A percentile compares a stretch with the other conserved stretches of the same genome.
Evolutionary conservation across 1,284 basidiomycete species (phyloP).

Genomic region (Neonothopanus nambi): DNA sequence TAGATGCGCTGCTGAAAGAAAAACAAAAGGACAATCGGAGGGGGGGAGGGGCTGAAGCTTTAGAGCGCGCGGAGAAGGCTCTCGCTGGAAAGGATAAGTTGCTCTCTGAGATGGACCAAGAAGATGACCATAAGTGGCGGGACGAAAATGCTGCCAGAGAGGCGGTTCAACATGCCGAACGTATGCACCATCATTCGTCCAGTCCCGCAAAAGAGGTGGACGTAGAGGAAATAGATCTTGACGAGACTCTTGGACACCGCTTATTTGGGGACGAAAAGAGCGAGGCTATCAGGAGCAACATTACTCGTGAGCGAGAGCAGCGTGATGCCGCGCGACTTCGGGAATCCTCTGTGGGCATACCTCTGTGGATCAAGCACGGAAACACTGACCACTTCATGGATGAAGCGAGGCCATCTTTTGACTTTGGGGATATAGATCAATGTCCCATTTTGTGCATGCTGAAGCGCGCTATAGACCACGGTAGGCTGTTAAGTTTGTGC

Average conservation of each 20-base stretch:
- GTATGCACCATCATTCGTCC: neutral
- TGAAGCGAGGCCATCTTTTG: neutral
- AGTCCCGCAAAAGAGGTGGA: neutral
- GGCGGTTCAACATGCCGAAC: slow-evolving; percentile 9
- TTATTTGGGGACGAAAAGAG: slow-evolving; percentile 8
- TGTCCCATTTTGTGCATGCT: slow-evolving; percentile 36
- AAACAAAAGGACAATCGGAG: slow-evolving; percentile 44
- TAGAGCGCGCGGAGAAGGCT: slow-evolving; percentile 45
- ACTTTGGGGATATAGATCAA: slow-evolving; percentile 23
- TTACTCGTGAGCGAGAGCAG: neutral
- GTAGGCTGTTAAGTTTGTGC: slow-evolving; percentile 32
- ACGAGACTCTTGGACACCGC: slow-evolving; percentile 2
- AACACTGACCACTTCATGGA: slow-evolving; percentile 26
- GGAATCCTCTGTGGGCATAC: slow-evolving; percentile 1
- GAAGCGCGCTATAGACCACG: slow-evolving; percentile 32
- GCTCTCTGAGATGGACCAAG: slow-evolving; percentile 39
- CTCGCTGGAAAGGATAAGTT: slow-evolving; percentile 30
- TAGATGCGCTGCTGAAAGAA: slow-evolving; percentile 55
- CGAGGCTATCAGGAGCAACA: slow-evolving; percentile 5
- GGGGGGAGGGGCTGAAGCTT: slow-evolving; percentile 44
- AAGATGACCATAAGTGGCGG: slow-evolving; percentile 25
- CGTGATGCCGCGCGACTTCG: neutral
- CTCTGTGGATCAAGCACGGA: slow-evolving; percentile 16
- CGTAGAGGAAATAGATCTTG: neutral
- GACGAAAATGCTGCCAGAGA: slow-evolving; percentile 21